Conservation (phyloP, 108 stramenopile species). For the Skeletonema potamos region DNA sequence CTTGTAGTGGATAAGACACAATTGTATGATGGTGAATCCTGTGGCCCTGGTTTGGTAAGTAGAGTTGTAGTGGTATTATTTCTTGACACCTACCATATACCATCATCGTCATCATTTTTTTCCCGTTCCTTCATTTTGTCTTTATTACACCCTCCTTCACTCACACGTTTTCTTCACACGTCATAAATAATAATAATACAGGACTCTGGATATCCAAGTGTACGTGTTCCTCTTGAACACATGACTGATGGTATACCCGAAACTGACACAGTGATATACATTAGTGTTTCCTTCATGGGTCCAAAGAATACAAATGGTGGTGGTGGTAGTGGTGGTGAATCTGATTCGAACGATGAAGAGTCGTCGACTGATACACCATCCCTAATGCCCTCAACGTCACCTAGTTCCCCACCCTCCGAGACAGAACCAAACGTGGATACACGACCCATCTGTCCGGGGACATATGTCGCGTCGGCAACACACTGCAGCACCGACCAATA, state of each 20-base stretch:
- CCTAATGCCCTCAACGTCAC: constrained; percentile 12
- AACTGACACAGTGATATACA: constrained; percentile 77
- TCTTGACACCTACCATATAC: no score
- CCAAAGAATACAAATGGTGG: neutral
- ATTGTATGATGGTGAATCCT: constrained; percentile 64
- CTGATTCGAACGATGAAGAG: neutral
- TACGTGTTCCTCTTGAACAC: constrained; percentile 62
- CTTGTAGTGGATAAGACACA: constrained; percentile 72
- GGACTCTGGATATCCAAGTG: constrained; percentile 68
- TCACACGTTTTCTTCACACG: no score
- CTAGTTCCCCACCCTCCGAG: constrained; percentile 32
- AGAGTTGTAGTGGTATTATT: no score
- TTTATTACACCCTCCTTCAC: no score
- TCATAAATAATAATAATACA: no score
- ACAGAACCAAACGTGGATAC: constrained; percentile 30
- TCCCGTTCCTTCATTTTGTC: no score
- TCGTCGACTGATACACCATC: constrained; percentile 16
- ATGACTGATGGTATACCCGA: constrained; percentile 57
- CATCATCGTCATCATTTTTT: no score
- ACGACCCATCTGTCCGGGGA: constrained; percentile 46
- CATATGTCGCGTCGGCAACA: constrained; percentile 74
- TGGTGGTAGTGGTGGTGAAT: neutral
- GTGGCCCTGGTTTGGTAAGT: constrained; percentile 67
- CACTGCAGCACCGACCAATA: constrained; percentile 83
- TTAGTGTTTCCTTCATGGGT: constrained; percentile 62